phyloP scores from a whole-genome alignment of 164 flowering plant genomes.

The Vitis cinerea region DNA sequence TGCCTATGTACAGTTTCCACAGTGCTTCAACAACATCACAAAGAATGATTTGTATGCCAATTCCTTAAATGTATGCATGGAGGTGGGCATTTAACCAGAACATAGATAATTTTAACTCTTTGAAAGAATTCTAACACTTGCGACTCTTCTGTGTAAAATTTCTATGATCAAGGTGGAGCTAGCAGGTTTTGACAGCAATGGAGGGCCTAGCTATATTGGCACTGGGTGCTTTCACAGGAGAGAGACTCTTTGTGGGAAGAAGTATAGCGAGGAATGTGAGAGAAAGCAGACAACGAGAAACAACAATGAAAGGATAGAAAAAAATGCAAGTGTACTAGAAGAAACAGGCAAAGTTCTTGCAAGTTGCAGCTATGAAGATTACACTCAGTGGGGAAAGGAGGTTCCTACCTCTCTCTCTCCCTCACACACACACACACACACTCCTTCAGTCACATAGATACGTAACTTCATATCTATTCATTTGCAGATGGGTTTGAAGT shows the following conservation, averaged over 20 bases:
- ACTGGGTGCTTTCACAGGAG: slow-evolving; percentile 47
- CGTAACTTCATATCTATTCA: not conserved
- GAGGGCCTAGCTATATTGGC: slow-evolving; percentile 35
- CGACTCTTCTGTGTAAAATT: not conserved
- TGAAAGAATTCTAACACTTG: too few relatives aligned
- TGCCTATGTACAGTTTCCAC: slow-evolving; percentile 39
- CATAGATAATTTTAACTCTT: too few relatives aligned
- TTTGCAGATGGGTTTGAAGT: slow-evolving; percentile 36
- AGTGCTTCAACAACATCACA: slow-evolving; percentile 1
- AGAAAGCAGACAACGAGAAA: slow-evolving; percentile 10
- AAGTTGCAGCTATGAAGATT: slow-evolving; percentile 27
- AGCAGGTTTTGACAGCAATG: slow-evolving; percentile 28
- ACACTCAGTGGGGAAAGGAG: slow-evolving; percentile 43
- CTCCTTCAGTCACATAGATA: not conserved
- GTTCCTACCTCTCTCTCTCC: slow-evolving; percentile 28
- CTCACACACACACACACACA: not conserved
- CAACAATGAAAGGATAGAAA: slow-evolving; percentile 4
- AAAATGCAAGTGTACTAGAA: slow-evolving; percentile 17
- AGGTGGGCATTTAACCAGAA: slow-evolving; percentile 12
- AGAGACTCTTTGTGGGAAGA: slow-evolving; percentile 27
- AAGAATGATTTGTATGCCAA: slow-evolving; percentile 23
- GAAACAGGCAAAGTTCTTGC: slow-evolving; percentile 30
- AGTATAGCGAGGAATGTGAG: slow-evolving; percentile 11
- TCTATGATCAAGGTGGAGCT: slow-evolving; percentile 21
- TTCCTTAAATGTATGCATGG: not conserved